Conservation (phyloP, 163 green algal species). For the Botryococcus braunii region DNA sequence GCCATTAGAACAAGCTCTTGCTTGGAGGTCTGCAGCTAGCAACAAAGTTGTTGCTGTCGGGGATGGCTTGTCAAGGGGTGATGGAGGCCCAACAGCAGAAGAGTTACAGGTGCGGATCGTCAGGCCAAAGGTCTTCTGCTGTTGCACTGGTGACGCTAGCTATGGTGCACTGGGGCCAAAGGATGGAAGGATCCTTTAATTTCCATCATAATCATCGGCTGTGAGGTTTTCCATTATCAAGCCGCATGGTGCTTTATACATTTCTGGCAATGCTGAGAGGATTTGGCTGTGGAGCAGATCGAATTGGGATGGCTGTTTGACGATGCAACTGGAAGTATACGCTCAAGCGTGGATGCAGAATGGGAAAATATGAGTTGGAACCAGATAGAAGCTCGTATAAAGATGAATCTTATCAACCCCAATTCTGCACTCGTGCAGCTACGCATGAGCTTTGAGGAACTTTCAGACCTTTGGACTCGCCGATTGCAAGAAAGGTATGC, state of each 20-base stretch:
- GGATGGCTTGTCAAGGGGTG: background rate
- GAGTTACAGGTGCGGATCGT: conserved; percentile 26
- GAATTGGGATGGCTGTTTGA: conserved; percentile 46
- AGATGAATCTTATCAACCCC: no score
- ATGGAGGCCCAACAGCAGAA: conserved; percentile 16
- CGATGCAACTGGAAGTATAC: conserved; percentile 19
- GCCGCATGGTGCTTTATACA: background rate
- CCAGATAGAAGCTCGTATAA: background rate
- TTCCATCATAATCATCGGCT: background rate
- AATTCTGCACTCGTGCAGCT: no score
- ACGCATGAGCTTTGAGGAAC: background rate
- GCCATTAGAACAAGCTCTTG: no score
- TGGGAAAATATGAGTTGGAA: background rate
- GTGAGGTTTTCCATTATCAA: background rate
- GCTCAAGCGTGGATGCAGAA: background rate
- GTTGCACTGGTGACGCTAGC: no score
- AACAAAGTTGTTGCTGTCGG: no score
- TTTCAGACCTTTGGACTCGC: background rate
- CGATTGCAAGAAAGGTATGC: background rate
- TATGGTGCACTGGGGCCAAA: no score
- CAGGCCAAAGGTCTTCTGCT: no score
- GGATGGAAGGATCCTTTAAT: no score
- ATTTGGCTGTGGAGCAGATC: no score
- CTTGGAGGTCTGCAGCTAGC: no score
- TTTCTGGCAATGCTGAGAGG: no score